A percentile compares a stretch with the other conserved stretches of the same genome.
Evolutionary conservation across 768 basidiomycete genomes (phyloP).

Genomic region (Serendipita sp.): DNA sequence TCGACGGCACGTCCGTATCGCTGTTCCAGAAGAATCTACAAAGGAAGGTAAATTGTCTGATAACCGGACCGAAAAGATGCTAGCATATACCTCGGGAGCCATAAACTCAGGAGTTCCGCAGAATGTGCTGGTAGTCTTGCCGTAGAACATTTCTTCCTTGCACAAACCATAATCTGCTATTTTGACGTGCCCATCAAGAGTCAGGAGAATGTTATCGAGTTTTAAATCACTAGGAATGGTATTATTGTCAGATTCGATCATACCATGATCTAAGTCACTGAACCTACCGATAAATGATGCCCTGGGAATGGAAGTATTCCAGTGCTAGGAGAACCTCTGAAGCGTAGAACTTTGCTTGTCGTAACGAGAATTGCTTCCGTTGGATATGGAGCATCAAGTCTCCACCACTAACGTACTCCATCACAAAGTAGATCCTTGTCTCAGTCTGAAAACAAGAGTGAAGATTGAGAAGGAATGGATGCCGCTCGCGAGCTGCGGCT

Average conservation of each 20-base stretch:
- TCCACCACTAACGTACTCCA: slow-evolving; percentile 99
- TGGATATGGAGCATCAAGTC: slow-evolving; percentile 99
- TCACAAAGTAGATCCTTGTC: slow-evolving; percentile 97
- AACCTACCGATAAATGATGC: slow-evolving; percentile 91
- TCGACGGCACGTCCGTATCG: slow-evolving; percentile 97
- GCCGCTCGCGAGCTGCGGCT: slow-evolving; percentile 88
- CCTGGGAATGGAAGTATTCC: slow-evolving; percentile 96
- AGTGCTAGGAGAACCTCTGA: slow-evolving; percentile 82
- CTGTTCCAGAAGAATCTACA: slow-evolving; percentile 93
- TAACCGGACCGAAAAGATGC: background rate
- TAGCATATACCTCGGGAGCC: slow-evolving; percentile 76
- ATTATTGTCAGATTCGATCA: background rate
- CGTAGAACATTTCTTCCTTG: slow-evolving; percentile 98
- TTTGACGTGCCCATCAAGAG: slow-evolving; percentile 94
- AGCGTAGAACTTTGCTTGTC: slow-evolving; percentile 98
- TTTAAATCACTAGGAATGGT: slow-evolving; percentile 62
- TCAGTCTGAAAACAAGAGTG: slow-evolving; percentile 99
- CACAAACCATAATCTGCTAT: slow-evolving; percentile 98
- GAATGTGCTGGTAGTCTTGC: slow-evolving; percentile 92
- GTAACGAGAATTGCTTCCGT: slow-evolving; percentile 93
- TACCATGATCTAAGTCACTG: background rate
- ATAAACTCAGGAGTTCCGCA: slow-evolving; percentile 99
- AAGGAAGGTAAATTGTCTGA: slow-evolving; percentile 4
- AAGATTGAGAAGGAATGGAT: slow-evolving; percentile 90
- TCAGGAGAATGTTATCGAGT: slow-evolving; percentile 92